Percentiles rank a stretch among this genome's conserved stretches.
phyloP scores from a whole-genome alignment of 345 rosid species.

The Microcos paniculata region DNA sequence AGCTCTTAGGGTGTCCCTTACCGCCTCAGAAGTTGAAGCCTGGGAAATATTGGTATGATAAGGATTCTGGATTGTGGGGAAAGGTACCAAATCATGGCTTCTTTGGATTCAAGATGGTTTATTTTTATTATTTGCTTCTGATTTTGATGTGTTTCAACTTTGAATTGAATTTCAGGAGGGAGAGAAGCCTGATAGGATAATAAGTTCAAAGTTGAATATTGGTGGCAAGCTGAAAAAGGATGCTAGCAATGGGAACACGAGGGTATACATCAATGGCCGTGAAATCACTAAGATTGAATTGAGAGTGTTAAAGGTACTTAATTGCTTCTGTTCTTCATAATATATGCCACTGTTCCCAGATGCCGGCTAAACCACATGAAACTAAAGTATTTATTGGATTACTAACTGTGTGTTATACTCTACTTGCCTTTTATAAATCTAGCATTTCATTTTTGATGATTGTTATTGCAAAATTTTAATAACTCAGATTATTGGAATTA shows the following conservation, averaged over 20 bases:
- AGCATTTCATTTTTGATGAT: background rate
- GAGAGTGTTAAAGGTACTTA: slow-evolving; percentile 43
- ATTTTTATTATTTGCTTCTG: background rate
- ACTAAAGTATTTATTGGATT: background rate
- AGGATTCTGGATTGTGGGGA: slow-evolving; percentile 63
- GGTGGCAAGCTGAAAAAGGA: slow-evolving; percentile 47
- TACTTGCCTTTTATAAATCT: background rate
- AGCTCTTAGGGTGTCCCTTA: slow-evolving; percentile 33
- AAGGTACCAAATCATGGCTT: slow-evolving; percentile 39
- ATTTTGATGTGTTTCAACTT: background rate
- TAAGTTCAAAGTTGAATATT: slow-evolving; percentile 54
- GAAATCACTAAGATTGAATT: slow-evolving; percentile 57
- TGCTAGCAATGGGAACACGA: slow-evolving; percentile 61
- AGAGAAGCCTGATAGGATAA: slow-evolving; percentile 60
- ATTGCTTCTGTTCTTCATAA: background rate
- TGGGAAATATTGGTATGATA: slow-evolving; percentile 62
- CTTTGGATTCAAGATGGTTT: background rate
- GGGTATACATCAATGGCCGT: slow-evolving; percentile 65
- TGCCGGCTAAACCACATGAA: background rate
- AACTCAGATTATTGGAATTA: background rate
- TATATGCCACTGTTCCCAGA: background rate
- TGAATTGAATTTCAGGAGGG: slow-evolving; percentile 47
- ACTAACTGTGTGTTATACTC: background rate
- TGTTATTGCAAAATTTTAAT: background rate
- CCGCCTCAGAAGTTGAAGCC: slow-evolving; percentile 53